A percentile compares a stretch with the other conserved stretches of the same genome.
phyloP scores from a whole-genome alignment of 2,329 filamentous ascomycete genomes.

The Phialemoniopsis sp. region DNA sequence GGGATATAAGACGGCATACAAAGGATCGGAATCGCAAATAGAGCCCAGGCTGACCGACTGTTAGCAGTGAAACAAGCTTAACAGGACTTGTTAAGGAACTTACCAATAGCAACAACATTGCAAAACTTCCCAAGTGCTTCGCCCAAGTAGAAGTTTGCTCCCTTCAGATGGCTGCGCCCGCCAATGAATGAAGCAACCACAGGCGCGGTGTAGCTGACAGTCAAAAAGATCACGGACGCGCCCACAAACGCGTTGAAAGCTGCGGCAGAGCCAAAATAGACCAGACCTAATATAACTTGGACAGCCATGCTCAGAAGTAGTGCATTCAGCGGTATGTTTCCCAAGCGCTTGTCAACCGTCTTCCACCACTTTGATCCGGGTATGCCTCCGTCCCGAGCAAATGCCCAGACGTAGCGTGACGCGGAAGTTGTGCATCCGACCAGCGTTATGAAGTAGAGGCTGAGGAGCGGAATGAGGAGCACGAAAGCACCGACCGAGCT shows the following conservation, averaged over 20 bases:
- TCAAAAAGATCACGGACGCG: slow-evolving; percentile 66
- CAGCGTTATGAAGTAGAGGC: slow-evolving; percentile 63
- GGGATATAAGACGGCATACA: slow-evolving; percentile 66
- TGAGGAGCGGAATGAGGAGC: slow-evolving; percentile 60
- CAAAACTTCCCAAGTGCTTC: slow-evolving; percentile 52
- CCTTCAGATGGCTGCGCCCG: slow-evolving; percentile 54
- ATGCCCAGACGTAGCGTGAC: slow-evolving; percentile 65
- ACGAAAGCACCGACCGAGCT: slow-evolving; percentile 57
- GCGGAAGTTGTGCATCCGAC: slow-evolving; percentile 67
- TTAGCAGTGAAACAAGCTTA: no score
- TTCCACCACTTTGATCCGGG: slow-evolving; percentile 60
- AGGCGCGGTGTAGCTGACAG: slow-evolving; percentile 64
- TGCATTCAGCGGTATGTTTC: slow-evolving; percentile 65
- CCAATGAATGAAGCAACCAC: slow-evolving; percentile 58
- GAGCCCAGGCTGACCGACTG: slow-evolving; percentile 66
- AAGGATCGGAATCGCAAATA: slow-evolving; percentile 68
- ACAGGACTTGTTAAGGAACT: no score
- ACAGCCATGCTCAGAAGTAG: slow-evolving; percentile 69
- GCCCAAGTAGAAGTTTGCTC: slow-evolving; percentile 58
- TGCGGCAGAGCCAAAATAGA: slow-evolving; percentile 65
- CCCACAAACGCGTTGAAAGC: slow-evolving; percentile 73
- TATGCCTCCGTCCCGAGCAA: slow-evolving; percentile 66
- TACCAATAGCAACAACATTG: slow-evolving; percentile 64
- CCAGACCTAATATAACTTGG: slow-evolving; percentile 58
- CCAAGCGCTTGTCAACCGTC: slow-evolving; percentile 54